Evolutionary conservation across 139 green algal genomes (phyloP).

Genomic region (Dunaliella primolecta): DNA sequence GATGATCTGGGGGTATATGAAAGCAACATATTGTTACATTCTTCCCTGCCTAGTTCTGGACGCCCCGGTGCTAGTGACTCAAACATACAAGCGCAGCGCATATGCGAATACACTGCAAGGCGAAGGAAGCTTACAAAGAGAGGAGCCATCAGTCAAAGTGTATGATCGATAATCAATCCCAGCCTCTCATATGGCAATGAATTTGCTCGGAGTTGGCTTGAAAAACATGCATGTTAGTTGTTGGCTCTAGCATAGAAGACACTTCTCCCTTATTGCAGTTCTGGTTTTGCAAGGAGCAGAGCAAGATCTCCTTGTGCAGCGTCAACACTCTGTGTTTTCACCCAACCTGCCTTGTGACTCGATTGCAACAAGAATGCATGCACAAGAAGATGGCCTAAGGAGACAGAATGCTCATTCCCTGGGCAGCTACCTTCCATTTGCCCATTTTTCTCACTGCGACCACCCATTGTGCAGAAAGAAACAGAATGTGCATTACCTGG

Average conservation of each 20-base stretch:
- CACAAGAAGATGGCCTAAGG: too few relatives aligned
- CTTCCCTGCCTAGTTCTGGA: too few relatives aligned
- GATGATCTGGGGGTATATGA: too few relatives aligned
- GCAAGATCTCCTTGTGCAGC: too few relatives aligned
- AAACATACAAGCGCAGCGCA: neutral
- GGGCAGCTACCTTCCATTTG: neutral
- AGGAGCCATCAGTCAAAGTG: neutral
- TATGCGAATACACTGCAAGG: neutral
- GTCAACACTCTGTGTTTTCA: too few relatives aligned
- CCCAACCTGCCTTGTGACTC: too few relatives aligned
- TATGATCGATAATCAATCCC: neutral
- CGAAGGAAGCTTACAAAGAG: neutral
- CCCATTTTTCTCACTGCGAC: neutral
- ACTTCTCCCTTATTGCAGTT: too few relatives aligned
- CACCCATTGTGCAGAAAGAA: neutral
- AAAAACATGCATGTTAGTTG: neutral
- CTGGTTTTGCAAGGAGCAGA: too few relatives aligned
- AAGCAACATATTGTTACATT: too few relatives aligned
- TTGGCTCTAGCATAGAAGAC: neutral
- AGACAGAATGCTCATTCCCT: neutral
- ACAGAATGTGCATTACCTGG: constrained; percentile 45
- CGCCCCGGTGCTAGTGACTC: neutral
- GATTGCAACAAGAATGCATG: too few relatives aligned
- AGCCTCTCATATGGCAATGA: neutral
- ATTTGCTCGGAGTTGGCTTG: neutral